phyloP scores from a whole-genome alignment of 768 basidiomycete genomes.

The Tephrocybe sp. region DNA sequence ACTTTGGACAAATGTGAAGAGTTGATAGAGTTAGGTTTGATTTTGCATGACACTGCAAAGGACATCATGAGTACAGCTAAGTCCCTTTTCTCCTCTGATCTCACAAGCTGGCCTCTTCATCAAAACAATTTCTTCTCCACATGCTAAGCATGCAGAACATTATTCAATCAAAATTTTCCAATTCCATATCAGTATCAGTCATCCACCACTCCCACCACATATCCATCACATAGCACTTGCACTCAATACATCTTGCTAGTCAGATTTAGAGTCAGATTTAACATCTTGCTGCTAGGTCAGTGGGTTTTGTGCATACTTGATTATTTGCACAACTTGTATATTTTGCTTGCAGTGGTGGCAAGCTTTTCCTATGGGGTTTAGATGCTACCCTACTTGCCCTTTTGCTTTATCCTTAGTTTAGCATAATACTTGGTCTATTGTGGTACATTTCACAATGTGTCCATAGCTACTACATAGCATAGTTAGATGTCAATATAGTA shows the following conservation, averaged over 20 bases:
- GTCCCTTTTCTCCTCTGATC: slow-evolving; percentile 5
- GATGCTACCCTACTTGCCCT: slow-evolving; percentile 3
- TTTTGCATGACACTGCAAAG: neutral
- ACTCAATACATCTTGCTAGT: slow-evolving; percentile 1
- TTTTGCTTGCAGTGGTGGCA: slow-evolving; percentile 4
- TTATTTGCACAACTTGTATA: neutral
- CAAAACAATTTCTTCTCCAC: neutral
- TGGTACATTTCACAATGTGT: neutral
- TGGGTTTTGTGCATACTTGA: neutral
- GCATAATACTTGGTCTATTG: neutral
- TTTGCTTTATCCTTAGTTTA: neutral
- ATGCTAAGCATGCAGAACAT: neutral
- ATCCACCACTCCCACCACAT: neutral
- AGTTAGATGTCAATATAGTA: neutral
- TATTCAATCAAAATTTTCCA: neutral
- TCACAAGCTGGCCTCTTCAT: slow-evolving; percentile 1
- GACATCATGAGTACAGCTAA: neutral
- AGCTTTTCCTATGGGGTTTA: slow-evolving; percentile 9
- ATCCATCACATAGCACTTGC: slow-evolving; percentile 1
- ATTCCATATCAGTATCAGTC: too few species aligned
- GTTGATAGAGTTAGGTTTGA: neutral
- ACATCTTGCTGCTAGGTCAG: neutral
- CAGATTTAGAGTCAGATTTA: slow-evolving; percentile 4
- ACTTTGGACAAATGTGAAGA: neutral
- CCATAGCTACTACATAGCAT: slow-evolving; percentile 1